Evolutionary conservation across 371 early-diverging fungal genomes (phyloP).

Genomic region (Basidiobolus meristosporus): DNA sequence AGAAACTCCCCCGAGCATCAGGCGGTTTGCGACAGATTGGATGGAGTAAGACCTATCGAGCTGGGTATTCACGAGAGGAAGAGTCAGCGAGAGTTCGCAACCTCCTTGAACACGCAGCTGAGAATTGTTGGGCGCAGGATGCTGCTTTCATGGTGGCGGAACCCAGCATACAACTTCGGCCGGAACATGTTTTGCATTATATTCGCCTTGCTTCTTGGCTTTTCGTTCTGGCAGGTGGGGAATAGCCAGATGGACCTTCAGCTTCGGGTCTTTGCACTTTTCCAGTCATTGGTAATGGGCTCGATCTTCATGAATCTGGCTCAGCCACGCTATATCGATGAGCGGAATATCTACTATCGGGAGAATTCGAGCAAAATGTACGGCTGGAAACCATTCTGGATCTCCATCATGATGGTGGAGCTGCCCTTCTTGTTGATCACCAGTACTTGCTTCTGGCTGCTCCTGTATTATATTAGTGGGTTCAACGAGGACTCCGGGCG

Average conservation of each 20-base stretch:
- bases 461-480: slow-evolving; percentile 55
- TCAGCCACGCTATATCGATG: slow-evolving; percentile 50
- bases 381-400: slow-evolving; percentile 40
- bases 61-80: slow-evolving; percentile 2
- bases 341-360: slow-evolving; percentile 45
- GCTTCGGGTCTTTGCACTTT: slow-evolving; percentile 52
- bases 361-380: slow-evolving; percentile 56
- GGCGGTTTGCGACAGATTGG: slow-evolving; percentile 12
- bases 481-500: slow-evolving; percentile 15
- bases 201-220: slow-evolving; percentile 19
- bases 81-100: slow-evolving; percentile 38
- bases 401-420: slow-evolving; percentile 29
- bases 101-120: slow-evolving; percentile 28
- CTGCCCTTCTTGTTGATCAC: slow-evolving; percentile 33
- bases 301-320: slow-evolving; percentile 46
- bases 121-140: background rate
- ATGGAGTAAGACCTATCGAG: too few species aligned
- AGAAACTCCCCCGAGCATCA: slow-evolving; percentile 9
- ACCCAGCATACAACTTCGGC: slow-evolving; percentile 41
- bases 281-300: slow-evolving; percentile 40
- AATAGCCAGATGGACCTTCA: slow-evolving; percentile 34
- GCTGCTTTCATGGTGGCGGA: slow-evolving; percentile 16
- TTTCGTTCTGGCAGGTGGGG: slow-evolving; percentile 22
- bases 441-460: slow-evolving; percentile 31
- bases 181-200: slow-evolving; percentile 16